phyloP scores from a whole-genome alignment of 768 basidiomycete species.

The Auriculariales sp. region DNA sequence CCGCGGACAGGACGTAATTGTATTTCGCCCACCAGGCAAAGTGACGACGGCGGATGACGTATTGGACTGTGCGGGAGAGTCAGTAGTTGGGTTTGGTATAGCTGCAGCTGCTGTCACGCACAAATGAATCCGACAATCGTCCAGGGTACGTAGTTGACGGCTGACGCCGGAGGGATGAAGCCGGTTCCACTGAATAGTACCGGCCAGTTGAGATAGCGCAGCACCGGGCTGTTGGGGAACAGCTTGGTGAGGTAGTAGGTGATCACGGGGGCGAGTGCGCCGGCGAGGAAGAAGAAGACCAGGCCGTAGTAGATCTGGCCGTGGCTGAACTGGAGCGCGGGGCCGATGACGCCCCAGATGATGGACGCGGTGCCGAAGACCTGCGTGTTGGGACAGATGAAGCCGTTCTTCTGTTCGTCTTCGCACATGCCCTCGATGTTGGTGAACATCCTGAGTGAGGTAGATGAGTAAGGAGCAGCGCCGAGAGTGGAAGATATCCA shows the following conservation, averaged over 20 bases:
- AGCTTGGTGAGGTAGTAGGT: constrained; percentile 38
- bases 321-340: constrained; percentile 37
- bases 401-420: constrained; percentile 28
- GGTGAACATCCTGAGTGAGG: constrained; percentile 15
- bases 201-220: constrained; percentile 26
- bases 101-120: too few relatives aligned
- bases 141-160: constrained; percentile 57
- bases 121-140: constrained; percentile 46
- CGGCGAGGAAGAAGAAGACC: constrained; percentile 64
- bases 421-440: constrained; percentile 33
- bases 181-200: constrained; percentile 51
- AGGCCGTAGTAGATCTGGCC: constrained; percentile 42
- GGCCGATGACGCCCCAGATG: constrained; percentile 53
- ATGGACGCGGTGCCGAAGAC: constrained; percentile 24
- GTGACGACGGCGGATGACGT: constrained; percentile 39
- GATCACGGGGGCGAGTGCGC: constrained; percentile 42
- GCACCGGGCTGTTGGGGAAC: constrained; percentile 43
- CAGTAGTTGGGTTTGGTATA: not conserved
- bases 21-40: constrained; percentile 56
- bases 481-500: too few relatives aligned
- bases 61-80: constrained; percentile 26
- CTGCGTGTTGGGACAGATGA: constrained; percentile 35
- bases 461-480: constrained; percentile 8
- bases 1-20: constrained; percentile 52
- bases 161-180: constrained; percentile 48